Percentiles rank a stretch among this genome's conserved stretches.
Evolutionary conservation across 1,139 yeast species (phyloP).

Genomic region (Suhomyces guaymorum): DNA sequence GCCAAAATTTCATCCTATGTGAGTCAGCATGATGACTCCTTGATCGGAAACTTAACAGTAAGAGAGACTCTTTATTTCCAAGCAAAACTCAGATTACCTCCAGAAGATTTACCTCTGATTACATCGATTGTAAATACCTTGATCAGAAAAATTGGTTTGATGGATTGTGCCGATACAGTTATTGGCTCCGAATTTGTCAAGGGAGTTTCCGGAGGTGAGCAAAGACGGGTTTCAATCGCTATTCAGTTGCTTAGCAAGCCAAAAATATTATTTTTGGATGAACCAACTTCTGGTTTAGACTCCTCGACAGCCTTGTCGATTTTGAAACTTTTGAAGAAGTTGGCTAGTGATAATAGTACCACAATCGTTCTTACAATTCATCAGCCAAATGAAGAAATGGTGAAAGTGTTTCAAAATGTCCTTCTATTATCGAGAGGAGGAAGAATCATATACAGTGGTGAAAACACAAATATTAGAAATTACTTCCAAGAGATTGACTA

Average conservation of each 20-base stretch:
- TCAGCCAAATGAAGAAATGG: slow-evolving; percentile 74
- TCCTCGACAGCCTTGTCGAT: slow-evolving; percentile 77
- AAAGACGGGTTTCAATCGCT: slow-evolving; percentile 79
- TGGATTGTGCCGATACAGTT: slow-evolving; percentile 75
- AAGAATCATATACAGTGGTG: slow-evolving; percentile 62
- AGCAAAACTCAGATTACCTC: slow-evolving; percentile 61
- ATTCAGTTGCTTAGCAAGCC: slow-evolving; percentile 74
- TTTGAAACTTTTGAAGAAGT: slow-evolving; percentile 55
- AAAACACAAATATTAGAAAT: slow-evolving; percentile 38
- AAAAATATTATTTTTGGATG: slow-evolving; percentile 72
- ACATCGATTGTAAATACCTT: slow-evolving; percentile 50
- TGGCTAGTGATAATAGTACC: slow-evolving; percentile 59
- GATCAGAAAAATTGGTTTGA: slow-evolving; percentile 66
- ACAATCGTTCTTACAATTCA: slow-evolving; percentile 81
- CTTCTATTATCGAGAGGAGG: slow-evolving; percentile 75
- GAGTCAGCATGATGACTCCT: slow-evolving; percentile 75
- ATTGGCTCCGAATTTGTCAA: slow-evolving; percentile 73
- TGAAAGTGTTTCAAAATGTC: slow-evolving; percentile 63
- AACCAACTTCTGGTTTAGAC: slow-evolving; percentile 88
- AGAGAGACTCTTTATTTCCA: slow-evolving; percentile 73
- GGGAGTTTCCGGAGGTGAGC: slow-evolving; percentile 88
- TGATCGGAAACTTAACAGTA: slow-evolving; percentile 71
- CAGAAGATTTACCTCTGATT: slow-evolving; percentile 32
- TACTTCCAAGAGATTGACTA: slow-evolving; percentile 50
- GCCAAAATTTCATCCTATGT: slow-evolving; percentile 65